These are phyloP conservation scores for Colletotrichum aenigma DNA, from an alignment of 2,329 filamentous ascomycete species.

Conservation along the genomic window DNA sequence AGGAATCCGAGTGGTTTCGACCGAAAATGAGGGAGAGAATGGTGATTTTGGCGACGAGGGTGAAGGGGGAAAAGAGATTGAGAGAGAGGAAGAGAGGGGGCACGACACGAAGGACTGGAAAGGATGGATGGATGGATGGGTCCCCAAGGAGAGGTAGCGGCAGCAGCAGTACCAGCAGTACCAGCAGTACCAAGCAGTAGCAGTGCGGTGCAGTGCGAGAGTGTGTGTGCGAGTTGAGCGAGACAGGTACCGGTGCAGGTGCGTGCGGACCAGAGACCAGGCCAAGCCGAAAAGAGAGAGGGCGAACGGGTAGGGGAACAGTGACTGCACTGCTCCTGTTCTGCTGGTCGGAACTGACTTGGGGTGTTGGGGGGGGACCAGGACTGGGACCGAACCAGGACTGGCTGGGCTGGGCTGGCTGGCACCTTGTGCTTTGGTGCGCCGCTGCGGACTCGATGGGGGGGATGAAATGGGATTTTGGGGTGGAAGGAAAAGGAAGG, in stretches of 20 bases:
- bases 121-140: constrained; percentile 18
- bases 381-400: constrained; percentile 5
- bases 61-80: constrained; percentile 22
- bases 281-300: constrained; percentile 8
- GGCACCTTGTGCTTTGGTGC: constrained; percentile 7
- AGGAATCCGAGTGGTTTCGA: constrained; percentile 13
- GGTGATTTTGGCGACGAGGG: constrained; percentile 8
- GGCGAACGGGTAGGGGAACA: not conserved
- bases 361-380: not conserved
- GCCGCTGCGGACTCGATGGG: constrained; percentile 11
- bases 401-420: constrained; percentile 6
- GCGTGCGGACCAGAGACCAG: constrained; percentile 15
- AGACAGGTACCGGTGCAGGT: constrained; percentile 17
- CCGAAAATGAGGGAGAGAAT: constrained; percentile 14
- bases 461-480: constrained; percentile 1
- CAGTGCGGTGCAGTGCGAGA: constrained; percentile 3
- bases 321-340: constrained; percentile 7
- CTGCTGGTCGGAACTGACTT: not conserved
- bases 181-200: not conserved
- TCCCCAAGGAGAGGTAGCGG: constrained; percentile 11
- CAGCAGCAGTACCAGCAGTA: not conserved
- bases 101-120: constrained; percentile 20
- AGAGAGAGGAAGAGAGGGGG: constrained; percentile 22
- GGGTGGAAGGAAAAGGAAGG: not conserved
- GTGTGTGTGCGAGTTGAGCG: constrained; percentile 14